Conservation (phyloP, 106 monocot species). For the Dendrobium catenatum region DNA sequence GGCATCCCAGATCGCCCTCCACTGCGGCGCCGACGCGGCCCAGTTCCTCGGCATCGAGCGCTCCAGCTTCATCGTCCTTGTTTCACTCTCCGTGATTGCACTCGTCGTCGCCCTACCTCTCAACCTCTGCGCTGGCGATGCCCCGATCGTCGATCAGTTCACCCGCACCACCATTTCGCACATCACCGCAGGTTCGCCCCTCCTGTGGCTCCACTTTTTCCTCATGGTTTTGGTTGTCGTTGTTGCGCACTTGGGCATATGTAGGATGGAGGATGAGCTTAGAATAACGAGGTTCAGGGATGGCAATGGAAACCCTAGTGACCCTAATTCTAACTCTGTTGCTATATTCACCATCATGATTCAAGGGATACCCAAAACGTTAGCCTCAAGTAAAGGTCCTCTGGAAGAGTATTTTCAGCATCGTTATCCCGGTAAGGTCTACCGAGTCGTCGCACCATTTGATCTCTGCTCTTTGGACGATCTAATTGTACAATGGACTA, state of each 20-base stretch:
- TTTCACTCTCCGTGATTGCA: constrained; percentile 37
- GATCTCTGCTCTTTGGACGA: constrained; percentile 68
- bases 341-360: constrained; percentile 86
- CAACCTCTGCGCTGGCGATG: constrained; percentile 49
- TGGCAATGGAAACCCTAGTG: constrained; percentile 48
- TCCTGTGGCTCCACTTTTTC: constrained; percentile 78
- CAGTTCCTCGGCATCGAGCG: constrained; percentile 94
- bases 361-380: constrained; percentile 73
- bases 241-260: constrained; percentile 72
- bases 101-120: constrained; percentile 56
- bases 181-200: constrained; percentile 48
- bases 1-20: constrained; percentile 70
- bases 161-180: constrained; percentile 78
- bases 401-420: constrained; percentile 89
- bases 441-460: constrained; percentile 68
- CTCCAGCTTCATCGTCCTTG: constrained; percentile 54
- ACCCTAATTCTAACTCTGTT: constrained; percentile 45
- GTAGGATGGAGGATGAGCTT: constrained; percentile 66
- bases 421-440: constrained; percentile 84
- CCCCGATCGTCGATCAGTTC: constrained; percentile 52
- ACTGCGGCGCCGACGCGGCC: constrained; percentile 93
- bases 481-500: constrained; percentile 40
- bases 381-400: constrained; percentile 57
- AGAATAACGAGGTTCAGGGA: constrained; percentile 65
- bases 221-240: constrained; percentile 52